A percentile compares a stretch with the other conserved stretches of the same genome.
Evolutionary conservation across 208 protist species (phyloP).

Genomic region (Crithidia sp.): DNA sequence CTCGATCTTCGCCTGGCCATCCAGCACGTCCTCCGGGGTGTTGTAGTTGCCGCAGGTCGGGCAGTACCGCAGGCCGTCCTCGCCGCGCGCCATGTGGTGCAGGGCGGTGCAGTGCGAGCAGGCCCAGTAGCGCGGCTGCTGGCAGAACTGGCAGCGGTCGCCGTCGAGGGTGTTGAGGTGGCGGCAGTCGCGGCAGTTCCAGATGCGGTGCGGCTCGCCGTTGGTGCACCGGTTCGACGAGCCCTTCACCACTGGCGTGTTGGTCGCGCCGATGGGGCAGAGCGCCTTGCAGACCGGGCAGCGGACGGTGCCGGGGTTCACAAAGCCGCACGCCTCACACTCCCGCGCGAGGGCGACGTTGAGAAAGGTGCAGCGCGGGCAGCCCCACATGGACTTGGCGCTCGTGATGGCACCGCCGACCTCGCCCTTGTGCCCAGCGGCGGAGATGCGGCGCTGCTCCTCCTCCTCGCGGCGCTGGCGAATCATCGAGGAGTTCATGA

Average conservation of each 20-base stretch:
- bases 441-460: slow-evolving; percentile 23
- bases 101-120: slow-evolving; percentile 69
- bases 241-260: not conserved
- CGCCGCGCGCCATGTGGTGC: slow-evolving; percentile 42
- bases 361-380: slow-evolving; percentile 63
- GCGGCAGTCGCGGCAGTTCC: slow-evolving; percentile 62
- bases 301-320: slow-evolving; percentile 35
- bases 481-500: slow-evolving; percentile 50
- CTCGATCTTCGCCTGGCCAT: slow-evolving; percentile 54
- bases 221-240: slow-evolving; percentile 35
- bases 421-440: not conserved
- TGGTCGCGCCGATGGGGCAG: slow-evolving; percentile 26
- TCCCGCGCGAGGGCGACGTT: slow-evolving; percentile 31
- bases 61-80: slow-evolving; percentile 74
- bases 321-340: slow-evolving; percentile 51
- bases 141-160: slow-evolving; percentile 58
- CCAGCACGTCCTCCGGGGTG: slow-evolving; percentile 71
- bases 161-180: slow-evolving; percentile 64
- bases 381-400: slow-evolving; percentile 41
- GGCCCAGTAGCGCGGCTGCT: slow-evolving; percentile 53
- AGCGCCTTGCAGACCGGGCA: slow-evolving; percentile 39
- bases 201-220: slow-evolving; percentile 61
- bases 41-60: slow-evolving; percentile 61
- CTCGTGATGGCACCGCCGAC: slow-evolving; percentile 1
- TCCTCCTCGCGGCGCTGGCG: slow-evolving; percentile 27